These are phyloP conservation scores for Phytopythium chamaehyphon DNA, from an alignment of 352 stramenopile genomes.

Conservation along the genomic window DNA sequence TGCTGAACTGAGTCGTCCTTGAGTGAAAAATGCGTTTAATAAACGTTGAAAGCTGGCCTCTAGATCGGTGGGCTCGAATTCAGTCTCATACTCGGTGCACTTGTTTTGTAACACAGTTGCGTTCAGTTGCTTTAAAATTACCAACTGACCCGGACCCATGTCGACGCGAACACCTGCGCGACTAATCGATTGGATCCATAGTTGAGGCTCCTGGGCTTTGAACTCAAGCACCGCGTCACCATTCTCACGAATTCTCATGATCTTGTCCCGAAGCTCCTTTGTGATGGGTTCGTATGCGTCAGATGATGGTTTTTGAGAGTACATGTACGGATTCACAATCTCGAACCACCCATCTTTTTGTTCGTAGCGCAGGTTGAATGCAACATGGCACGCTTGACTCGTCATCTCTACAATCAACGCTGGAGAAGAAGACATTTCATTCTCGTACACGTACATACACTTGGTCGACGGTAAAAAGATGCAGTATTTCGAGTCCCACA, in stretches of 20 bases:
- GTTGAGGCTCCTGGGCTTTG: constrained; percentile 43
- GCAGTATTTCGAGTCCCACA: constrained; percentile 74
- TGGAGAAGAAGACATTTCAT: constrained; percentile 28
- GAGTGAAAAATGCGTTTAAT: constrained; percentile 55
- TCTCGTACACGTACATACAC: constrained; percentile 64
- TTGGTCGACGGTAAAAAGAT: constrained; percentile 46
- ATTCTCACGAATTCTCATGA: constrained; percentile 31
- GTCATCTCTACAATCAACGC: constrained; percentile 55
- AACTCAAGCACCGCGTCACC: constrained; percentile 42
- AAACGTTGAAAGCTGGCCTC: constrained; percentile 68
- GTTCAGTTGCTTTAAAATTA: constrained; percentile 60
- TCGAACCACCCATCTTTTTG: constrained; percentile 50
- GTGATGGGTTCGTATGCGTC: constrained; percentile 29
- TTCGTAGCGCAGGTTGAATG: constrained; percentile 43
- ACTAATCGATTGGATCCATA: constrained; percentile 52
- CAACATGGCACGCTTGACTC: constrained; percentile 29
- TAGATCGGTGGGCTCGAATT: constrained; percentile 58
- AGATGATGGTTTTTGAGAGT: constrained; percentile 21
- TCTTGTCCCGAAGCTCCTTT: constrained; percentile 23
- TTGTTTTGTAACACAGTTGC: constrained; percentile 48
- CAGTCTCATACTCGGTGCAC: constrained; percentile 52
- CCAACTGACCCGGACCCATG: constrained; percentile 41
- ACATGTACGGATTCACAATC: constrained; percentile 39
- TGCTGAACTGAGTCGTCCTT: constrained; percentile 32
- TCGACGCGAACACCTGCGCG: constrained; percentile 43